Conservation (phyloP, 805 yeast species). For the Metschnikowia anglica region DNA sequence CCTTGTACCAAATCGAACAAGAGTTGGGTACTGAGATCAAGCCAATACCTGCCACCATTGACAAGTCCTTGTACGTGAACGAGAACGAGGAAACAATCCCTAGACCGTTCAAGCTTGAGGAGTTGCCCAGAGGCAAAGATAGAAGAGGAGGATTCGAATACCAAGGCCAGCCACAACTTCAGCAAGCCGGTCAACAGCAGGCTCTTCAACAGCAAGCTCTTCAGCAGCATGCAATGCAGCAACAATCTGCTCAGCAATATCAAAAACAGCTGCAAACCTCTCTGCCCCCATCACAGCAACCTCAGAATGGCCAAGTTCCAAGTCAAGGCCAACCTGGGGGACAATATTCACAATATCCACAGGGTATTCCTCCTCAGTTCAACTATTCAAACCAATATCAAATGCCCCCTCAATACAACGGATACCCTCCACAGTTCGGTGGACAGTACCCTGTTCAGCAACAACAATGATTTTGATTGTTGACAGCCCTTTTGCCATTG, state of each 20-base stretch:
- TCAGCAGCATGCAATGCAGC: constrained; percentile 10
- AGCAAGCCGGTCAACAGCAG: constrained; percentile 7
- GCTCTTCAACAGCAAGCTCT: constrained; percentile 2
- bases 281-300: constrained; percentile 7
- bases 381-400: constrained; percentile 24
- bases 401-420: constrained; percentile 27
- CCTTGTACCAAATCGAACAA: constrained; percentile 91
- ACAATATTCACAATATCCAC: constrained; percentile 17
- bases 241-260: constrained; percentile 21
- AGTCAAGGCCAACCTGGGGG: constrained; percentile 31
- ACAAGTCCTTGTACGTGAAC: constrained; percentile 84
- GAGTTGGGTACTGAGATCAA: constrained; percentile 96
- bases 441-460: constrained; percentile 26
- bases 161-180: constrained; percentile 41
- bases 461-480: constrained; percentile 17
- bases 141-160: constrained; percentile 32
- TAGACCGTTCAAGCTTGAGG: constrained; percentile 80
- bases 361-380: constrained; percentile 17
- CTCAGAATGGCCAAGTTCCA: constrained; percentile 10
- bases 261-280: constrained; percentile 17
- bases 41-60: constrained; percentile 94
- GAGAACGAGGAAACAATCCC: constrained; percentile 76
- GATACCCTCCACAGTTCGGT: constrained; percentile 26
- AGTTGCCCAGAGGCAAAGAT: constrained; percentile 48
- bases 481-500: not conserved